Evolutionary conservation across 257 asterid species (phyloP), one percentile per base, ranked within the genome.

Genomic region (Solanum pinnatisectum): DNA sequence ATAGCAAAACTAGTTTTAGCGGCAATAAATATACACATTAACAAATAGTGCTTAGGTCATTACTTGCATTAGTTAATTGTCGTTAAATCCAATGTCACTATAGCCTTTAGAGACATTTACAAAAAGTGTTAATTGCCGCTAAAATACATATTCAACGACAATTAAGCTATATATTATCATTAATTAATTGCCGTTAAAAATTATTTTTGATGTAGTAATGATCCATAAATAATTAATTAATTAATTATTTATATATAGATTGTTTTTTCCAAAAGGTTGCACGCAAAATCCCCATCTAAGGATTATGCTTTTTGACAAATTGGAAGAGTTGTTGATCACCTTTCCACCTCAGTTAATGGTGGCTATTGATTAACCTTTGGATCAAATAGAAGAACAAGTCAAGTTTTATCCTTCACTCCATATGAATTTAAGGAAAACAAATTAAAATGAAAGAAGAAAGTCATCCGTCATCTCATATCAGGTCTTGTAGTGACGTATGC

Each of bases 51-150:
- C 22, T 18, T 5, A 52, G 0, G 3, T 52, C 0, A 16, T 52
- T 52, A 52, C 2, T 0, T 20, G 9, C 10, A 52, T 52, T 6
- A 52, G n/a, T 52, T 52, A 52, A 52, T 52, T 52, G 4, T 52
- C 63, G 8, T 52, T 3, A 52, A 0, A 52, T 52, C 0, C 10
- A 52, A 18, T 6, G 22, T 52, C n/a, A 6, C n/a, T 6, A 18
- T 52, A 52, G n/a, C 0, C 10, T 52, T 52, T 18, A 52, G 22
- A 0, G 3, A 13, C 56, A 46, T 46, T 46, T 46, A 46, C 0
- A 46, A 46, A 14, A 46, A 4, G 0, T 46, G 18, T 0, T 46
- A 5, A 1, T 46, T 13, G 0, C 1, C 10, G 1, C n/a, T 52
- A 52, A 44, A 52, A 52, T 6, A 18, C 0, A 52, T 52, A 52